Evolutionary conservation across 305 asterid genomes (phyloP), one percentile per base, ranked within the genome.

Genomic region (Striga hermonthica): DNA sequence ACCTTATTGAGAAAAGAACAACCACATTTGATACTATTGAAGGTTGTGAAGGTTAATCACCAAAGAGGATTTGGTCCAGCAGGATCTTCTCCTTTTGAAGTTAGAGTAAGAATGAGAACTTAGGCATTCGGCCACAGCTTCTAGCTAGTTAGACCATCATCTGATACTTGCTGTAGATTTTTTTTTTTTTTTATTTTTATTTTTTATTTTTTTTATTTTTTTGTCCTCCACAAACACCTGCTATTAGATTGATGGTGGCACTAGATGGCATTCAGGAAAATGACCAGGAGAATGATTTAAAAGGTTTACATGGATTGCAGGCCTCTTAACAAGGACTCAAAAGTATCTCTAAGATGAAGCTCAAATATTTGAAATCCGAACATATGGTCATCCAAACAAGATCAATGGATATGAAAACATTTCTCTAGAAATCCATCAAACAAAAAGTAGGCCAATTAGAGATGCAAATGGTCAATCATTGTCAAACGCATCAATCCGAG

Each of bases 21-120:
- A 68, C 16, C 12, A 44, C 44, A 53, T 22, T 22, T 22, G 31
- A 22, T 22, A 22, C 2, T 22, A 22, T 22, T 22, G 31, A 22
- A 22, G 31, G 31, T 22, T 22, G 31, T 22, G 31, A 22, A 22
- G 31, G 31, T 22, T 22, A 2, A 22, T 22, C 31, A 22, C 31
- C 31, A 22, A 22, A 22, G 31, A 22, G 31, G 31, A 22, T 22
- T 22, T 22, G 31, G 37, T 43, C 39, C 35, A 47, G 11, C 60
- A 60, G 65, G 13, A 60, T 34, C 63, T 49, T 44, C 15, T 60
- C 41, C 37, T 62, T 67, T 14, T 35, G 11, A 47, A 35, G 8
- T 35, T 57, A 28, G 47, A 57, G 49, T 45, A 47, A 57, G 52
- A 63, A 63, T 36, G 14, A 56, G 56, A 41, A 53, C 9, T 37